phyloP scores from a whole-genome alignment of 2,329 filamentous ascomycete species.

The Nothophoma quercina region DNA sequence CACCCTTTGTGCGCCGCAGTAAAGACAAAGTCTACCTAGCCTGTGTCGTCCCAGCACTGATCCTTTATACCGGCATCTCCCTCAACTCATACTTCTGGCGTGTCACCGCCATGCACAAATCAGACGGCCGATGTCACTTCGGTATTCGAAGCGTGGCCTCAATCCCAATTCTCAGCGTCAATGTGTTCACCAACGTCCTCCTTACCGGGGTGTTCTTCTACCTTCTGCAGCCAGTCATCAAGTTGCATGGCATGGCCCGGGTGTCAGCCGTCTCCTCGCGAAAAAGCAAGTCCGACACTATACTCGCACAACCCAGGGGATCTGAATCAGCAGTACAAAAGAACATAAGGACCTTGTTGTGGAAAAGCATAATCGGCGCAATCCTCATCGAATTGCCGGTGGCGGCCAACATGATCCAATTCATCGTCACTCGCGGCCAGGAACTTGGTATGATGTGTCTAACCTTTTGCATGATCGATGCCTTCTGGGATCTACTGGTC shows the following conservation, averaged over 20 bases:
- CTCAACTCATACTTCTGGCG: constrained; percentile 39
- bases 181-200: constrained; percentile 44
- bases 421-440: constrained; percentile 38
- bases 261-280: constrained; percentile 1
- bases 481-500: constrained; percentile 27
- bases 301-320: neutral
- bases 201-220: constrained; percentile 49
- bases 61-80: constrained; percentile 33
- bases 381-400: constrained; percentile 48
- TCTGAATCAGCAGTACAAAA: constrained; percentile 22
- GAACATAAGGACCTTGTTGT: constrained; percentile 32
- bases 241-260: constrained; percentile 4
- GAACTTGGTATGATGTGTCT: constrained; percentile 51
- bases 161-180: constrained; percentile 46
- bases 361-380: constrained; percentile 42
- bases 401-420: constrained; percentile 46
- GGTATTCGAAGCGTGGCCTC: constrained; percentile 45
- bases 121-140: constrained; percentile 46
- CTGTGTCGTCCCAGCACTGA: constrained; percentile 32
- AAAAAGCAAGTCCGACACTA: constrained; percentile 1
- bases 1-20: constrained; percentile 37
- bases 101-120: constrained; percentile 34
- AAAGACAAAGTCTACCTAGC: constrained; percentile 45
- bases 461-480: constrained; percentile 49
- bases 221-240: constrained; percentile 38